Conservation (phyloP, 2,329 filamentous ascomycete species). For the Lasiodiplodia hormozganensis region DNA sequence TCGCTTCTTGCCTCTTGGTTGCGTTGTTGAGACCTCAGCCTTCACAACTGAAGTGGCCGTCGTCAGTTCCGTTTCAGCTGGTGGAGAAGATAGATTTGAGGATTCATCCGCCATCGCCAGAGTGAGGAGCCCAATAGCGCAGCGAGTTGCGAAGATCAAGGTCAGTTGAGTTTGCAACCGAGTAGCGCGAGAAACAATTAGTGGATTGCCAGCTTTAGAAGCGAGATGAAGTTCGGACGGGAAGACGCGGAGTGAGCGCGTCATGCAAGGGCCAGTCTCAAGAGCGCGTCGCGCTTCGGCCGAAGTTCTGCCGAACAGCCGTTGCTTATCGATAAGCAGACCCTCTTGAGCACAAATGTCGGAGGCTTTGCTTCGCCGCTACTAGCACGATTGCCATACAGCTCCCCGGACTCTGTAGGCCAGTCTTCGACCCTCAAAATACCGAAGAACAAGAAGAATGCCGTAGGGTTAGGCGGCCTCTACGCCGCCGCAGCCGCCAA, state of each 20-base stretch:
- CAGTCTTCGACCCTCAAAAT: constrained; percentile 39
- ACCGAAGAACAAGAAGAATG: constrained; percentile 51
- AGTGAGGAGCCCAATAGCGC: background rate
- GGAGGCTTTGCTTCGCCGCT: background rate
- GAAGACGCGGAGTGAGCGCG: constrained; percentile 18
- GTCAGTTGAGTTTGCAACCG: background rate
- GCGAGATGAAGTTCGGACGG: constrained; percentile 9
- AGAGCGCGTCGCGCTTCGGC: background rate
- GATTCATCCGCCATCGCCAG: constrained; percentile 15
- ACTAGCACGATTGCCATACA: constrained; percentile 6
- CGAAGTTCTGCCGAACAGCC: background rate
- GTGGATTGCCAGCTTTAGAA: constrained; percentile 5
- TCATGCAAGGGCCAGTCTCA: constrained; percentile 13
- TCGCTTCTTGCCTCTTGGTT: background rate
- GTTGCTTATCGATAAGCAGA: constrained; percentile 20
- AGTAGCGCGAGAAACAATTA: background rate
- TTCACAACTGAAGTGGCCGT: background rate
- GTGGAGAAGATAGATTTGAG: constrained; percentile 9
- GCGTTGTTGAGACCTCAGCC: background rate
- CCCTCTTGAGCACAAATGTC: constrained; percentile 10
- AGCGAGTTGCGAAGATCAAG: too few species aligned
- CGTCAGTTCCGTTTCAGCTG: constrained; percentile 3
- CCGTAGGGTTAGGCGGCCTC: constrained; percentile 47
- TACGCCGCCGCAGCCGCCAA: constrained; percentile 56
- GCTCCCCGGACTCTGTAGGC: constrained; percentile 10